Base-by-base conservation (phyloP, 73 alveolate genomes). In the Stentor roeselii region DNA sequence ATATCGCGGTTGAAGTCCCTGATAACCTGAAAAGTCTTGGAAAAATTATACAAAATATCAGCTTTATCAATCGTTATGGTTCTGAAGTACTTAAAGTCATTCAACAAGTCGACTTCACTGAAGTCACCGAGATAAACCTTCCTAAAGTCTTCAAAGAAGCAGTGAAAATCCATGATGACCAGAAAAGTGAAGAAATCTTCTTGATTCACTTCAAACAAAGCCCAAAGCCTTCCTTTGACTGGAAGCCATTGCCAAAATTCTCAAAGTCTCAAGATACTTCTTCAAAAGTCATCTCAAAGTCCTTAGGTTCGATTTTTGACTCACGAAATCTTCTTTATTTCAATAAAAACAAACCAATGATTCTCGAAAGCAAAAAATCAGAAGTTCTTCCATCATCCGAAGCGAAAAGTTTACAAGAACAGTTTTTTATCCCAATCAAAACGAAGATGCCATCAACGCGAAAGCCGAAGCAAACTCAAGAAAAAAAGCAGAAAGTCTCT, bases 401-500 rank as follows among this genome's bases (percentile, higher is more conserved):
- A 15, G 42, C 80, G 37, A 21, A 30, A 40, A 67, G 80, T 2
- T 14, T 67, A 15, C 80, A 67, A 34, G 80, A 67, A 40, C 21
- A 67, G 34, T 67, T 27, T 67, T 15, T 27, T 21, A 21, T 67
- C 27, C 37, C 80, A 21, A 1, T 30, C 27, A 67, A 67, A 67
- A 67, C 11, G 15, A 67, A 67, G 41, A n/a, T 67, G 21, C 37
- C 80, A 27, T 30, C 50, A 0, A 32, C 21, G 27, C 21, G 80
- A 67, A 67, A 67, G 34, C n/a, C 37, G 11, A 11, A 6, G 67
- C 21, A 67, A 67, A 67, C 37, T 34, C n/a, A 36, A 2, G 21
- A 21, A 34, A 67, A 67, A 67, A 67, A 34, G 34, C 80, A 67
- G 37, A 67, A 67, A 34, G 34, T 67, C 34, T 67, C 80, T 0